Percentiles rank a stretch among this genome's conserved stretches.
Evolutionary conservation across 2,329 filamentous ascomycete genomes (phyloP).

Genomic region (Fusarium humuli): DNA sequence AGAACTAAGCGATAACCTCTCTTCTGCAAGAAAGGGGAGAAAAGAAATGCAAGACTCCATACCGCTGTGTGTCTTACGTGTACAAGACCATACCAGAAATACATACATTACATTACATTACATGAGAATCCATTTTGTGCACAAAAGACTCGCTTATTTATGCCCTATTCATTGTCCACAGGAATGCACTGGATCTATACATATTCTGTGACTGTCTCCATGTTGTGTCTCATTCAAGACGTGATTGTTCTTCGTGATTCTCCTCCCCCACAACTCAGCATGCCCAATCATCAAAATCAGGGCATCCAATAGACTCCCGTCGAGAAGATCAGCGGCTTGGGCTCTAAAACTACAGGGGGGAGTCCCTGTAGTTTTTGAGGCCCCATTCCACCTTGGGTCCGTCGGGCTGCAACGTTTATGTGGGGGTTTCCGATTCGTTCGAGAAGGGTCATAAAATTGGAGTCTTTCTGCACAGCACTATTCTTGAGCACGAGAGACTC

Average conservation of each 20-base stretch:
- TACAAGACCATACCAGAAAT: conserved; percentile 10
- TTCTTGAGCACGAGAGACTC: background rate
- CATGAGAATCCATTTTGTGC: background rate
- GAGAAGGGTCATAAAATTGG: conserved; percentile 22
- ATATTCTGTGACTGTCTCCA: background rate
- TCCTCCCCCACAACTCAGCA: conserved; percentile 10
- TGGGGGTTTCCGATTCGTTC: conserved; percentile 42
- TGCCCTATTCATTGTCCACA: conserved; percentile 5
- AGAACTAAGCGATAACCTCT: conserved; percentile 8
- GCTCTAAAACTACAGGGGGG: conserved; percentile 5
- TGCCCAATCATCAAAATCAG: conserved; percentile 40
- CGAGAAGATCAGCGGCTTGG: conserved; percentile 30
- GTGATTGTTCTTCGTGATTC: background rate
- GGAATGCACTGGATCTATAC: background rate
- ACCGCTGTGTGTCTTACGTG: conserved; percentile 27
- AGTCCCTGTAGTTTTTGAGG: conserved; percentile 36
- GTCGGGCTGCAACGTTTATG: conserved; percentile 43
- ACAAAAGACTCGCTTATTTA: conserved; percentile 3
- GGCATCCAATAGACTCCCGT: conserved; percentile 29
- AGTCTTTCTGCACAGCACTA: background rate
- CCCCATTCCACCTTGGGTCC: background rate
- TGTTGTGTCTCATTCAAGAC: background rate
- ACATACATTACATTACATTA: background rate
- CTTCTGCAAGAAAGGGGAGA: conserved; percentile 29
- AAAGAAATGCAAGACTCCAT: conserved; percentile 26